A percentile compares a stretch with the other conserved stretches of the same genome.
Evolutionary conservation across 805 yeast genomes (phyloP).

Genomic region (Zygosaccharomyces siamensis): DNA sequence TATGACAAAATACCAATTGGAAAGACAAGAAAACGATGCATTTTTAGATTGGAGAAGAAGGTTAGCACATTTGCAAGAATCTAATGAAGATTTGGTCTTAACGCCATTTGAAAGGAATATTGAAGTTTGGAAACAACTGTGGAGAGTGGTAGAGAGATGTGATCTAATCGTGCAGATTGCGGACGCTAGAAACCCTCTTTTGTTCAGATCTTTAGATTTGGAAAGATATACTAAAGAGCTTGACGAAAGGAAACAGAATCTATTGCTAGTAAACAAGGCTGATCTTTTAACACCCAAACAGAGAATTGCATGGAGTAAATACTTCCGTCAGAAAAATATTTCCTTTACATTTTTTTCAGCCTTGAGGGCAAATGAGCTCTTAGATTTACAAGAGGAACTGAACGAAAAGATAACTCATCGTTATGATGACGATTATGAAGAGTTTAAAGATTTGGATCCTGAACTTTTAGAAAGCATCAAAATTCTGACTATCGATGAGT

Average conservation of each 20-base stretch:
- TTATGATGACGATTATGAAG: slow-evolving; percentile 26
- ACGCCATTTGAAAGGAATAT: slow-evolving; percentile 97
- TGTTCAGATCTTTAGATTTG: slow-evolving; percentile 83
- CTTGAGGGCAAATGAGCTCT: slow-evolving; percentile 67
- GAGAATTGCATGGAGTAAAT: slow-evolving; percentile 81
- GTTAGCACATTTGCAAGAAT: slow-evolving; percentile 78
- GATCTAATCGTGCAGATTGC: slow-evolving; percentile 95
- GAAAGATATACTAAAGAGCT: slow-evolving; percentile 78
- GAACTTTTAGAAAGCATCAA: slow-evolving; percentile 47
- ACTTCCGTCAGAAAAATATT: slow-evolving; percentile 64
- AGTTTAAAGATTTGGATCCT: slow-evolving; percentile 34
- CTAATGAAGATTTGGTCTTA: slow-evolving; percentile 68
- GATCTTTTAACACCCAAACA: slow-evolving; percentile 77
- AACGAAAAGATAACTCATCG: slow-evolving; percentile 34
- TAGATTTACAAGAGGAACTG: slow-evolving; percentile 53
- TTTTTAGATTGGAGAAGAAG: slow-evolving; percentile 93
- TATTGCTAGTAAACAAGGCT: slow-evolving; percentile 87
- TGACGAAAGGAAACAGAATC: slow-evolving; percentile 68
- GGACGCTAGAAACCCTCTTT: slow-evolving; percentile 90
- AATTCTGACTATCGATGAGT: slow-evolving; percentile 75
- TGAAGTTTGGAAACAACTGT: slow-evolving; percentile 96
- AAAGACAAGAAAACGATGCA: slow-evolving; percentile 82
- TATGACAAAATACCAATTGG: slow-evolving; percentile 72
- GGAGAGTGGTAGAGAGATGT: slow-evolving; percentile 96
- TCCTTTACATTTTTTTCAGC: slow-evolving; percentile 93